Evolutionary conservation across 2,329 filamentous ascomycete genomes (phyloP).

Genomic region (Coniochaeta pulveracea): DNA sequence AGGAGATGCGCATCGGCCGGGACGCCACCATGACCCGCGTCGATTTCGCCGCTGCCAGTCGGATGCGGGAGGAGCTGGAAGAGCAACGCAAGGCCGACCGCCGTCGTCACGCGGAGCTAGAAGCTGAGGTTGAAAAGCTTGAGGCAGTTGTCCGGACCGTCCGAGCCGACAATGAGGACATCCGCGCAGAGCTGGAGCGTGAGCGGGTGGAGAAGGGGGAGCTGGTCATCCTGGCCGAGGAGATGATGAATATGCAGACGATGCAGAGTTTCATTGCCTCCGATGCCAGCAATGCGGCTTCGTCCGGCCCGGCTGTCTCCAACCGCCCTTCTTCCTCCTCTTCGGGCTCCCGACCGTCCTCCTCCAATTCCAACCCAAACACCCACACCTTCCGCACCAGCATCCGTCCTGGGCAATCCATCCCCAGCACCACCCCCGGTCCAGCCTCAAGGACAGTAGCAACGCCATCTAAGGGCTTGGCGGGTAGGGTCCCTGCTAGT

Average conservation of each 20-base stretch:
- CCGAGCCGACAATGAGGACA: slow-evolving; percentile 55
- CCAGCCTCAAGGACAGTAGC: background rate
- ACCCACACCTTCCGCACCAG: background rate
- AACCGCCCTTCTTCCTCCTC: too few species aligned
- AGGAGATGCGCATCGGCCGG: slow-evolving; percentile 54
- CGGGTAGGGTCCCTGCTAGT: background rate
- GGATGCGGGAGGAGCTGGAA: slow-evolving; percentile 20
- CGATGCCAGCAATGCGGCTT: background rate
- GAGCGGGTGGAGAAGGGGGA: slow-evolving; percentile 79
- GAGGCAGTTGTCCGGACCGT: slow-evolving; percentile 61
- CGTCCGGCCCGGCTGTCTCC: background rate
- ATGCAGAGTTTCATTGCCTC: slow-evolving; percentile 31
- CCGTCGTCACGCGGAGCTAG: slow-evolving; percentile 54
- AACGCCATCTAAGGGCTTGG: slow-evolving; percentile 1
- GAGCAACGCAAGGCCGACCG: slow-evolving; percentile 46
- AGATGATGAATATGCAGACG: slow-evolving; percentile 64
- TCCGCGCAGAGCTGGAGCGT: slow-evolving; percentile 55
- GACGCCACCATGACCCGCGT: slow-evolving; percentile 55
- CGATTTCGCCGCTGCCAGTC: slow-evolving; percentile 29
- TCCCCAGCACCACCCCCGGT: background rate
- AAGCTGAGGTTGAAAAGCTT: slow-evolving; percentile 65
- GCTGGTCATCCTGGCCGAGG: slow-evolving; percentile 69
- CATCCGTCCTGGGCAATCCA: background rate
- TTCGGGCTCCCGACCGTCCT: too few species aligned
- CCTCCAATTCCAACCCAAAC: too few species aligned